Evolutionary conservation across 257 asterid species (phyloP).

Genomic region (Rhazya stricta): DNA sequence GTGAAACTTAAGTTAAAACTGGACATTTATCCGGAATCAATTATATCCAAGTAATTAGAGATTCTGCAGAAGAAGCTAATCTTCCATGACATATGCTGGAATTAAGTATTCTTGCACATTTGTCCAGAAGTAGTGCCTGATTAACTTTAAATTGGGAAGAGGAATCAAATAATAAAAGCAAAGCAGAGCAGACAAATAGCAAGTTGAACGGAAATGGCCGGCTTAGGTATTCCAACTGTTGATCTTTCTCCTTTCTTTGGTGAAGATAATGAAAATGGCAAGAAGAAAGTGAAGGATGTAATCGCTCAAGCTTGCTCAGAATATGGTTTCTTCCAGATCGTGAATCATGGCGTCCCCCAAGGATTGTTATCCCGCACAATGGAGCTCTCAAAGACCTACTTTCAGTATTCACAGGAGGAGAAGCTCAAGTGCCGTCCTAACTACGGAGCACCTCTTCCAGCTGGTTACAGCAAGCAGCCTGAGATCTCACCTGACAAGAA

Average conservation of each 20-base stretch:
- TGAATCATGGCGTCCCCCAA: constrained; percentile 48
- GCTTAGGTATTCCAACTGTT: constrained; percentile 37
- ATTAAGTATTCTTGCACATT: not conserved
- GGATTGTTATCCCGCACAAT: constrained; percentile 38
- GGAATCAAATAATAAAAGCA: not conserved
- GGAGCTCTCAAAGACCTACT: constrained; percentile 31
- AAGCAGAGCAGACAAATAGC: not conserved
- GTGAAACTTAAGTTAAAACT: no score
- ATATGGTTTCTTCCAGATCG: constrained; percentile 43
- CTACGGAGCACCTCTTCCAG: constrained; percentile 38
- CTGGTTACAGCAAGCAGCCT: constrained; percentile 49
- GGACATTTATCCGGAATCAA: no score
- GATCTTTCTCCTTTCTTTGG: constrained; percentile 45
- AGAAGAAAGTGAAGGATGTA: constrained; percentile 26
- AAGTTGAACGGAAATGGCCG: constrained; percentile 12
- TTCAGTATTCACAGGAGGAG: constrained; percentile 34
- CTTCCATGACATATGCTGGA: no score
- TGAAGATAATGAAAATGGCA: constrained; percentile 26
- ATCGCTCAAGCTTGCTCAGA: constrained; percentile 36
- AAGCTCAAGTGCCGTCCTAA: constrained; percentile 30
- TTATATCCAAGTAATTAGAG: no score
- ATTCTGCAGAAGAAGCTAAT: no score
- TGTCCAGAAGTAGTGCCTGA: not conserved
- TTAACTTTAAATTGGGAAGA: not conserved
- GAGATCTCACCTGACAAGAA: constrained; percentile 38